Evolutionary conservation across 2,329 filamentous ascomycete genomes (phyloP), one percentile per base, ranked within the genome.

Genomic region (Penicillium sp.): DNA sequence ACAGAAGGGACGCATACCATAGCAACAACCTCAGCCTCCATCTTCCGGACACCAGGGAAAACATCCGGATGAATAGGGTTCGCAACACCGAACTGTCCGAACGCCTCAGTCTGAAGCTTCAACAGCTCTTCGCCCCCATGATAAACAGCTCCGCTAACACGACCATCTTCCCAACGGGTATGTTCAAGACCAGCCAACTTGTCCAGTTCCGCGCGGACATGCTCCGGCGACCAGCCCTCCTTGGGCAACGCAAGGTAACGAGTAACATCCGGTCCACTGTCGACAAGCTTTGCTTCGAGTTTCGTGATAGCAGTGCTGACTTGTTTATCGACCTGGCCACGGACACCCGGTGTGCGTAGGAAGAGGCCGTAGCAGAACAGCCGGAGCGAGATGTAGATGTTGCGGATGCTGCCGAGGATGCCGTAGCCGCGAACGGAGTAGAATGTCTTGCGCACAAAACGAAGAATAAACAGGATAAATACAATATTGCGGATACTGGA

Each of bases 51-150:
- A 25, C 92, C 93, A 13, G 93, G 93, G 74, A 99, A 99, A 36
- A 99, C 92, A 73, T 99, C 93, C 6, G 93, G 93, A 70, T 99
- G 93, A 60, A 99, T 93, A 3, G 93, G 93, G 70, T 99, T 99
- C 33, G 90, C 82, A 27, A 99, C 93, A 42, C 90, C 92, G 69
- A 99, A 99, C 71, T 88, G 87, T 57, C 88, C 87, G 77, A 92
- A 97, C 0, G 93, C 92, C 68, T 96, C 89, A 5, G 88, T 88
- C 75, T 99, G 93, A 33, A 99, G 76, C 64, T 86, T 82, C 53
- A 93, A 73, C 60, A 99, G 74, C 37, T 87, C 84, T 33, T 88
- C 81, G 45, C 93, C 93, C 57, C 93, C 93, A 66, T 97, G 92
- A 67, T 99, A 99, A 29, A 99, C 93, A 25, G 93, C 92, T 27